Base-by-base conservation (phyloP, 1,284 basidiomycete genomes). In the Ustilago hordei region DNA sequence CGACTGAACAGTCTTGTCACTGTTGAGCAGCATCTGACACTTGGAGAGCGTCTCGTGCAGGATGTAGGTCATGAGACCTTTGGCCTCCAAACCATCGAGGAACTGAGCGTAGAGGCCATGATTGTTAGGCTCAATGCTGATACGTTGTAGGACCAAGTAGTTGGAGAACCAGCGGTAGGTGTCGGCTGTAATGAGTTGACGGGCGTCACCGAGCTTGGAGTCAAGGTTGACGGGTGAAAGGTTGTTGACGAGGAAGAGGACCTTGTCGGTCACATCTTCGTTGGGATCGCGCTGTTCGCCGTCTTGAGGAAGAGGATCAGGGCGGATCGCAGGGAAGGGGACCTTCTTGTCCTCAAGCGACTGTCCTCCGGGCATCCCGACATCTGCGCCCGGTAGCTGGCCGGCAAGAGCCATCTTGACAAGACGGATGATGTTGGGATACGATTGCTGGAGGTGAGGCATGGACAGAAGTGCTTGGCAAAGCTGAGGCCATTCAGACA, bases 241-340 rank as follows among this genome's bases (percentile, higher is more conserved):
- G 82, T 99, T 98, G 89, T 99, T 99, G 87, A 99, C 92, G 81
- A 98, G 95, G 89, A 99, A 99, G 56, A 99, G 89, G 78, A 99
- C 95, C 82, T 92, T 92, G 89, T 99, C 97, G 28, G 95, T 94
- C 28, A 93, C 88, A 76, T 93, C 93, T 85, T 98, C 94, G 19
- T 92, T 90, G 3, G 96, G 97, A 60, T 89, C 87, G 57, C 60
- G 61, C 69, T 82, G 82, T 12, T 77, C 76, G 19, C 54, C 57
- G 19, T 73, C 75, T 38, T 70, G 64, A 89, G 36, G 91, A 56
- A 87, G 58, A n/a, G 68, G 70, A 34, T 78, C 79, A 32, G 72
- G 83, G 43, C 87, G 79, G 15, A 88, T 87, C 15, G 88, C 84
- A 63, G 85, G 86, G 78, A 88, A 87, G 13, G 87, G 86, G 81